Base-by-base conservation (phyloP, 768 basidiomycete genomes). In the Psilocybe cyanescens region DNA sequence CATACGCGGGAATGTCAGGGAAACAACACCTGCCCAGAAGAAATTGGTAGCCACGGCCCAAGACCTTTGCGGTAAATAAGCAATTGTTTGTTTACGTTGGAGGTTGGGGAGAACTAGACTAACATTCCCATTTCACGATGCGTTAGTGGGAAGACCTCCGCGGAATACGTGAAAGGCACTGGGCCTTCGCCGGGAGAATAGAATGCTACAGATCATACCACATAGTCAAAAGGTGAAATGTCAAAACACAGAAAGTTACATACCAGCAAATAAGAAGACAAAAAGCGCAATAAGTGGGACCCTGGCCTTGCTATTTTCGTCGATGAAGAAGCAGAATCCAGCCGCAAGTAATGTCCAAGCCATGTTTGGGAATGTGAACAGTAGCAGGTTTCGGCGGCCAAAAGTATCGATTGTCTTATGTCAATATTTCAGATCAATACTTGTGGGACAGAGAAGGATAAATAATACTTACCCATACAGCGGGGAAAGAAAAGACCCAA, bases 181-280 rank as follows among this genome's bases (percentile, higher is more conserved):
- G 94, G 94, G 1, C 94, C 94, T 78, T 94, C 93, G 61, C 92
- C 92, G 2, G 90, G 91, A 0, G 90, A 91, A 71, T 94, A 93
- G 71, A 88, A 89, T 1, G 81, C 81, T 74, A 61, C 16, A 4
- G 24, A 24, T 30, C 44, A 47, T 28, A n/a, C 6, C 14, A 55
- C 17, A 4, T 8, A 39, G 31, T 29, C 58, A 60, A 53, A 52
- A 35, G 12, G 17, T 9, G 29, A 8, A 41, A 57, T 11, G 44
- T n/a, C 39, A 39, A 29, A 12, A 41, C 29, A 19, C 51, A 24
- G 68, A 41, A 78, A 72, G 9, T 77, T 17, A 69, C 72, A 33
- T 45, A 79, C 79, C 79, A 16, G 72, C 78, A 61, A 81, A 81
- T 14, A 81, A 28, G 68, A 80, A 81, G 45, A 81, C 45, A 57